phyloP scores from a whole-genome alignment of 352 stramenopile genomes.

The Phytopythium helicoides region DNA sequence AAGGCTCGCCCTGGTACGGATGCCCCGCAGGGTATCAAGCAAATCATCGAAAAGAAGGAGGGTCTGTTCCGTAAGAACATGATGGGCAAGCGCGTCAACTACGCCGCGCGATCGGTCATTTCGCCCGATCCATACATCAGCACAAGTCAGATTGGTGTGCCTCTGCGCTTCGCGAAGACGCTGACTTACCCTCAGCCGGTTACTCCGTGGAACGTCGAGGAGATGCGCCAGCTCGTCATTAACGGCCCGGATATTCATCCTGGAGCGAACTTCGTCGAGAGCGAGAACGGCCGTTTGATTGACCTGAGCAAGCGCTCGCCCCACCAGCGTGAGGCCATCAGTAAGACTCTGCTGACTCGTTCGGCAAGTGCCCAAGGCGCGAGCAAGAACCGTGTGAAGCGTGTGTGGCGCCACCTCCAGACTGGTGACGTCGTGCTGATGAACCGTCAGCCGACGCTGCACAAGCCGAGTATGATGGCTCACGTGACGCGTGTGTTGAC shows the following conservation, averaged over 20 bases:
- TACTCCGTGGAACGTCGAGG: slow-evolving; percentile 96
- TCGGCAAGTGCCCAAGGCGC: slow-evolving; percentile 75
- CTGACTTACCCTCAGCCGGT: slow-evolving; percentile 98
- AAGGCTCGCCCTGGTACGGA: slow-evolving; percentile 67
- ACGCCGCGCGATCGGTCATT: slow-evolving; percentile 98
- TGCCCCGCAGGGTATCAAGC: slow-evolving; percentile 91
- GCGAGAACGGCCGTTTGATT: slow-evolving; percentile 91
- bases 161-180: slow-evolving; percentile 96
- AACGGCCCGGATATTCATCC: slow-evolving; percentile 96
- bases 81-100: slow-evolving; percentile 99
- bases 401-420: slow-evolving; percentile 97
- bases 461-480: slow-evolving; percentile 99
- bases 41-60: slow-evolving; percentile 99
- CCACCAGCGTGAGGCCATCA: slow-evolving; percentile 94
- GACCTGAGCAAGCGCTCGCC: slow-evolving; percentile 93
- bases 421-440: slow-evolving; percentile 99
- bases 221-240: slow-evolving; percentile 96
- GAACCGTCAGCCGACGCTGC: slow-evolving; percentile 99
- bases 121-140: slow-evolving; percentile 99
- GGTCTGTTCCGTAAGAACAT: slow-evolving; percentile 98
- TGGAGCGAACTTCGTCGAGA: slow-evolving; percentile 98
- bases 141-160: slow-evolving; percentile 99
- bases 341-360: slow-evolving; percentile 92
- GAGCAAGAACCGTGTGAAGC: slow-evolving; percentile 90
- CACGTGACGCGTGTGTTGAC: slow-evolving; percentile 97